These are phyloP conservation scores for Globisporangium emineosum DNA, from an alignment of 352 stramenopile genomes.

Conservation along the genomic window DNA sequence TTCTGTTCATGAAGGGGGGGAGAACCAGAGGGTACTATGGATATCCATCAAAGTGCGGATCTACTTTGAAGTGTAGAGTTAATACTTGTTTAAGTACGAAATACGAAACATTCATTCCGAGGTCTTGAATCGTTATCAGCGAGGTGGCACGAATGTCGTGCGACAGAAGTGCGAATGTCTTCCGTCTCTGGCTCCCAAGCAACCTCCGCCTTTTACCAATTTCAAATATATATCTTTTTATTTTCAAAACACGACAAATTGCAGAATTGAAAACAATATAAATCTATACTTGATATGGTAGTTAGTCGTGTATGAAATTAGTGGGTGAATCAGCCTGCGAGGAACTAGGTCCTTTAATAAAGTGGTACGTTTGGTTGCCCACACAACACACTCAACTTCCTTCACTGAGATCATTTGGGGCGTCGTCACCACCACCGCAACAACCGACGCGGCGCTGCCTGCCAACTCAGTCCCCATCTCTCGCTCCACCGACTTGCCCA, in stretches of 20 bases:
- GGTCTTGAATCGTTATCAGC: neutral
- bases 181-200: neutral
- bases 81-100: neutral
- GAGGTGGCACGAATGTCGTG: neutral
- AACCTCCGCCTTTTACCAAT: neutral
- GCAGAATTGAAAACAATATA: neutral
- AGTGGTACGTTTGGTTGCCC: neutral
- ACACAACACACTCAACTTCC: neutral
- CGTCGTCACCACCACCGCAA: neutral
- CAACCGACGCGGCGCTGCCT: neutral
- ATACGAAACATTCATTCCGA: neutral
- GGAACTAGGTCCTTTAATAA: neutral
- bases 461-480: neutral
- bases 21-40: neutral
- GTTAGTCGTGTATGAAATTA: neutral
- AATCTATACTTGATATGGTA: neutral
- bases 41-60: neutral
- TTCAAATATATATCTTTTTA: neutral
- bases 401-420: slow-evolving; percentile 1
- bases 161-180: neutral
- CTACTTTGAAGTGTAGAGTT: neutral
- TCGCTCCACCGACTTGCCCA: neutral
- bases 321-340: neutral
- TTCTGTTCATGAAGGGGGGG: neutral
- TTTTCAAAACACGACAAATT: neutral